Base-by-base conservation (phyloP, 345 rosid species). In the Linum lewisii region DNA sequence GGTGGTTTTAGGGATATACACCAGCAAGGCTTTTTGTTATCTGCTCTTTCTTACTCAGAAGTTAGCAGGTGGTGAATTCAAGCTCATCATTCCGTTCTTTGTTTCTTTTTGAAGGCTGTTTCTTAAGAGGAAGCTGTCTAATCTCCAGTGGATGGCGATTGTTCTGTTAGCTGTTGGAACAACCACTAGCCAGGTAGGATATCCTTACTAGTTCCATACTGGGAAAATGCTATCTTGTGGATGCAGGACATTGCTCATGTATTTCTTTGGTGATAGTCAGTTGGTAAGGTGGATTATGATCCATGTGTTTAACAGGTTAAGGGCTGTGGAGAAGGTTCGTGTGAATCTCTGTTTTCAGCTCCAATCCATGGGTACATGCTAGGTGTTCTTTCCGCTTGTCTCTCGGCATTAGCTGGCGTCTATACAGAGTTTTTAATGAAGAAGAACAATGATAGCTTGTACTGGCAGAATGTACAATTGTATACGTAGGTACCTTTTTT, bases 361-460 rank as follows among this genome's bases (percentile, higher is more conserved):
- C 93, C 97, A 51, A 84, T 87, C 52, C 95, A 81, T 67, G 99
- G 97, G 5, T 90, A 90, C 68, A 34, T 87, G 88, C 66, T 94
- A 25, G 99, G 96, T 1, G 50, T 81, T 42, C 75, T 94, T 34
- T 90, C 96, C 62, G 99, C 99, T 67, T 82, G 85, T 74, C 83
- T 93, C 58, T 90, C 99, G 0, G 99, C 96, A 19, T 69, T 82
- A 34, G 99, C 97, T 2, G 99, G 99, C 59, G 90, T 94, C 57
- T 93, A 90, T 62, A 94, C 97, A 29, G 99, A 94, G 69, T 93
- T 84, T 73, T 77, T 89, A 71, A 87, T 93, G 97, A 89, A 93
- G 82, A 87, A 87, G 83, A 93, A 87, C 64, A 84, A 76, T 58
- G 99, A 93, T 59, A 87, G 88, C 77, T 75, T 93, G 74, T 93